phyloP scores from a whole-genome alignment of 2,329 filamentous ascomycete genomes.

The Fusarium algeriense region DNA sequence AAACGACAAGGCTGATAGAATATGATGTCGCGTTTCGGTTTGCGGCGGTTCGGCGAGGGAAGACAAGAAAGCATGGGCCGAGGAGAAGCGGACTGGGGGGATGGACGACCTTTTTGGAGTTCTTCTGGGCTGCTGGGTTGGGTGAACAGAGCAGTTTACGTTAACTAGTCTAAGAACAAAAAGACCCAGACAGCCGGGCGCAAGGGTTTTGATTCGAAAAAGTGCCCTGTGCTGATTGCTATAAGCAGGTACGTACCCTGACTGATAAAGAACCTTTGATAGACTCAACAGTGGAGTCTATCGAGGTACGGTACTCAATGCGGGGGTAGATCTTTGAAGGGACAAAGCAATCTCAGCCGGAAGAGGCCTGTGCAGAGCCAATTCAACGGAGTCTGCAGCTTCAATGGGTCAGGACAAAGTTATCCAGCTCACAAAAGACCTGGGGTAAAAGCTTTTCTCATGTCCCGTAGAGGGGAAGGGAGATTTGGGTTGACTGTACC shows the following conservation, averaged over 20 bases:
- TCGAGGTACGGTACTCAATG: conserved; percentile 22
- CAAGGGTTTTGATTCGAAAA: conserved; percentile 31
- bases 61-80: conserved; percentile 44
- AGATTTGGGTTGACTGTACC: not conserved
- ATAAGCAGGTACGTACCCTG: conserved; percentile 33
- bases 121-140: conserved; percentile 36
- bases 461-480: not conserved
- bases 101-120: conserved; percentile 45
- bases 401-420: conserved; percentile 5
- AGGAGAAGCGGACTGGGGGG: conserved; percentile 45
- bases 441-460: conserved; percentile 20
- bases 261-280: not conserved
- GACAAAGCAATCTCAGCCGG: conserved; percentile 6
- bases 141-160: conserved; percentile 17
- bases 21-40: conserved; percentile 49
- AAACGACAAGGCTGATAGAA: conserved; percentile 27
- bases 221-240: conserved; percentile 23
- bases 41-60: conserved; percentile 52
- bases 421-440: conserved; percentile 6
- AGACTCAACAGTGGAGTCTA: conserved; percentile 15
- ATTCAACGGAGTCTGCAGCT: conserved; percentile 1
- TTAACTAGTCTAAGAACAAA: not conserved
- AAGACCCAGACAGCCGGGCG: conserved; percentile 1
- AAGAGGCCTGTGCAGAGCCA: conserved; percentile 27
- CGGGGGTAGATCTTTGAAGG: conserved; percentile 18